Evolutionary conservation across 805 yeast genomes (phyloP).

Genomic region (Wickerhamiella lipophila): DNA sequence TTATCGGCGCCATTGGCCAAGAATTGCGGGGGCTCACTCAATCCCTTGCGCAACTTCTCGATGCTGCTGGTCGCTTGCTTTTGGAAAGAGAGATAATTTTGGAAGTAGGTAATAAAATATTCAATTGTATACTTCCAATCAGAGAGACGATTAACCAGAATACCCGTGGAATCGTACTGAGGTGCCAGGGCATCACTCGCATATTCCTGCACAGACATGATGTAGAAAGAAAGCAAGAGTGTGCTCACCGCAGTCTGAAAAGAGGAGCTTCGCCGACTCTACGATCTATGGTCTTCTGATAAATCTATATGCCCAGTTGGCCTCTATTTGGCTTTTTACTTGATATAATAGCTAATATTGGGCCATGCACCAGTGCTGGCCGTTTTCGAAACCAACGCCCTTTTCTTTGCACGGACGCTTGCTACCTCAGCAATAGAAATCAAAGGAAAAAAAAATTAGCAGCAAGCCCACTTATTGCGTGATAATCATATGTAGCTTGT

Average conservation of each 20-base stretch:
- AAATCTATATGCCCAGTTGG: too few relatives aligned
- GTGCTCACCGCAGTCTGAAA: too few relatives aligned
- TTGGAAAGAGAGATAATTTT: slow-evolving; percentile 22
- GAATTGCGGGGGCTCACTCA: slow-evolving; percentile 29
- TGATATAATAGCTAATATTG: too few relatives aligned
- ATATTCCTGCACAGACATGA: slow-evolving; percentile 9
- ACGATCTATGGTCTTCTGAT: too few relatives aligned
- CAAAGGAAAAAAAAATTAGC: too few relatives aligned
- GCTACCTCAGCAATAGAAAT: too few relatives aligned
- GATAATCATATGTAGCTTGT: neutral
- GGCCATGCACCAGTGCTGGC: too few relatives aligned
- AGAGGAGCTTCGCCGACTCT: too few relatives aligned
- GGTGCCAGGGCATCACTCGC: slow-evolving; percentile 14
- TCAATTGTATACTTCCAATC: slow-evolving; percentile 27
- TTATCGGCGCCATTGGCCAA: slow-evolving; percentile 13
- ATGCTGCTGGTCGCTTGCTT: slow-evolving; percentile 22
- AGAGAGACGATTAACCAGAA: slow-evolving; percentile 28
- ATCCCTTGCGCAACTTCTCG: slow-evolving; percentile 26
- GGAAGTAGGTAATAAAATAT: slow-evolving; percentile 24
- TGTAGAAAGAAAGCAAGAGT: neutral
- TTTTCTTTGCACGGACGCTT: too few relatives aligned
- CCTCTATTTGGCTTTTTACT: too few relatives aligned
- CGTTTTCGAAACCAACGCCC: too few relatives aligned
- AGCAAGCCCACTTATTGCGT: neutral
- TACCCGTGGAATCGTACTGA: slow-evolving; percentile 27